Base-by-base conservation (phyloP, 2,329 filamentous ascomycete species). In the Ophiostoma ulmi region DNA sequence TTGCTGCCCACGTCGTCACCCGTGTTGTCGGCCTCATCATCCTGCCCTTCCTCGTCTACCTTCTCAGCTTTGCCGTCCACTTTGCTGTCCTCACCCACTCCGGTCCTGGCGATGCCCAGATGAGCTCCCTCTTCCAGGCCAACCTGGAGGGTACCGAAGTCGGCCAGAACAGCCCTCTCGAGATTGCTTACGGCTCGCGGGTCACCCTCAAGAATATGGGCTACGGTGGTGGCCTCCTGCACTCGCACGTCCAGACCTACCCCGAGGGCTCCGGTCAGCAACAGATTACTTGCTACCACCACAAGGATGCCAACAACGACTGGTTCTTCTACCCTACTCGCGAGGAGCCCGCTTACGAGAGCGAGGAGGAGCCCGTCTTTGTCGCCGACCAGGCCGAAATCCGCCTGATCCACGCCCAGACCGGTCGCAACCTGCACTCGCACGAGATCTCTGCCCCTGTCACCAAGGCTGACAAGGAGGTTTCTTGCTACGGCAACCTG, bases 301-400 rank as follows among this genome's bases (percentile, higher is more conserved):
- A 99, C 85, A 99, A 99, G 80, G 95, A 99, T 84, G 87, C 94
- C 79, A 99, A 99, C 87, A 99, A 99, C 80, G 95, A 99, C 80
- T 99, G 95, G 95, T 97, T 96, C 82, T 94, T 99, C 81, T 97
- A 97, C 80, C 95, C 95, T 36, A 97, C 94, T 82, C 92, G 96
- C 73, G 81, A 85, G 70, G 87, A 97, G 72, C 81, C 86, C 35
- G 90, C 91, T 22, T 97, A 89, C 77, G 85, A 94, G 76, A 81
- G 87, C 5, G 88, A 92, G 72, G 88, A 83, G n/a, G 85, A 88
- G 71, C 88, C 90, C 48, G 84, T 92, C 73, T 97, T 90, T 78
- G 87, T 97, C 75, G 89, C 87, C 20, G 89, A 99, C 78, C 89
- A 90, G 73, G 87, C 91, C 76, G 82, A 87, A 71, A 87, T 99